Conservation (phyloP, 1,284 basidiomycete species). For the Malassezia restricta region DNA sequence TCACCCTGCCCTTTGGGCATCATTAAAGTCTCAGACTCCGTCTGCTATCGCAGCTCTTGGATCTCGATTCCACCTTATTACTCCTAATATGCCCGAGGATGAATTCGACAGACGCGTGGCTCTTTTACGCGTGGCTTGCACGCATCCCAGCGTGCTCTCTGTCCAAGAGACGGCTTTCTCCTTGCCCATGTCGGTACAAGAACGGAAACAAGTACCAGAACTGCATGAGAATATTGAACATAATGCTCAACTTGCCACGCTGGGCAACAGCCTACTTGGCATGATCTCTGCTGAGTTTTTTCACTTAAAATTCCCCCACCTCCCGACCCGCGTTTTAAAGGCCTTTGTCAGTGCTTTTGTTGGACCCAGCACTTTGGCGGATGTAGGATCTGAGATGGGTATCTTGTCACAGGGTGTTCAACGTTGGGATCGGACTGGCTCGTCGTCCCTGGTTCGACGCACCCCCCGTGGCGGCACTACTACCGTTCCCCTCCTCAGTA, state of each 20-base stretch:
- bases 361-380: constrained; percentile 68
- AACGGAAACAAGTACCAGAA: constrained; percentile 6
- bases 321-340: constrained; percentile 80
- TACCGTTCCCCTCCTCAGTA: constrained; percentile 38
- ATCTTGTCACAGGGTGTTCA: constrained; percentile 37
- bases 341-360: constrained; percentile 81
- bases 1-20: constrained; percentile 33
- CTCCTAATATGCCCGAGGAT: constrained; percentile 14
- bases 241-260: constrained; percentile 66
- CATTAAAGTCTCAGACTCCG: constrained; percentile 28
- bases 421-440: constrained; percentile 49
- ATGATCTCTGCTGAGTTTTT: constrained; percentile 79
- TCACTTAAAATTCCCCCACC: constrained; percentile 69
- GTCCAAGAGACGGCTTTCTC: constrained; percentile 12
- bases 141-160: constrained; percentile 28
- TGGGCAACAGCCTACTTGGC: constrained; percentile 84
- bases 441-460: not conserved
- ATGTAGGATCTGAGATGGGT: constrained; percentile 58
- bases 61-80: constrained; percentile 27
- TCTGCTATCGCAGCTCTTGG: constrained; percentile 30
- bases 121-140: constrained; percentile 32
- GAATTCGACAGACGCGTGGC: constrained; percentile 24
- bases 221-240: constrained; percentile 34
- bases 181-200: constrained; percentile 11
- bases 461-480: constrained; percentile 53